Conservation (phyloP, 2,329 filamentous ascomycete species). For the Sclerotinia borealis region DNA sequence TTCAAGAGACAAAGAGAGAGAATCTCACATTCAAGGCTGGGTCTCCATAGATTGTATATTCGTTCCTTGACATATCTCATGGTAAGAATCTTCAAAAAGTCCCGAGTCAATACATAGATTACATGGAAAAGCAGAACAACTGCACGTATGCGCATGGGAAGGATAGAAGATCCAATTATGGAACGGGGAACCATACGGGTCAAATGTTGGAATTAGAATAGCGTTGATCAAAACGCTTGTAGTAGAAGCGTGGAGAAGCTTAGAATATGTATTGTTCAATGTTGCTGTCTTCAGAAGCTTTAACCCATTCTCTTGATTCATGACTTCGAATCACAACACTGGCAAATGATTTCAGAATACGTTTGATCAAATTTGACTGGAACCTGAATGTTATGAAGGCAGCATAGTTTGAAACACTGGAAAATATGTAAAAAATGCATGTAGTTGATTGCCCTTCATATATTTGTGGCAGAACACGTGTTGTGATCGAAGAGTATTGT, state of each 20-base stretch:
- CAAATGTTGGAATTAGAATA: not conserved
- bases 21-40: not conserved
- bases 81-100: too few species aligned
- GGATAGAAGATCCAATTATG: not conserved
- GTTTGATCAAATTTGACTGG: not conserved
- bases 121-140: too few species aligned
- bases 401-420: not conserved
- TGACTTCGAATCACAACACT: not conserved
- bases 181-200: not conserved
- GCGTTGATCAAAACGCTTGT: not conserved
- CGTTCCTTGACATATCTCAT: not conserved
- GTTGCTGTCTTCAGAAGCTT: not conserved
- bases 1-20: too few species aligned
- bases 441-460: not conserved
- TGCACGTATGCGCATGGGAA: not conserved
- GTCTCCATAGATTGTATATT: not conserved
- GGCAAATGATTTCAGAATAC: not conserved
- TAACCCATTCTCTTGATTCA: not conserved
- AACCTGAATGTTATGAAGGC: not conserved
- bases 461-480: not conserved
- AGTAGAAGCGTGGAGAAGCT: too few species aligned
- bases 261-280: not conserved
- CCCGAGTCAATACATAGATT: too few species aligned
- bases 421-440: not conserved
- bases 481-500: not conserved